Conservation (phyloP, 352 stramenopile genomes). For the Plasmopara muralis region DNA sequence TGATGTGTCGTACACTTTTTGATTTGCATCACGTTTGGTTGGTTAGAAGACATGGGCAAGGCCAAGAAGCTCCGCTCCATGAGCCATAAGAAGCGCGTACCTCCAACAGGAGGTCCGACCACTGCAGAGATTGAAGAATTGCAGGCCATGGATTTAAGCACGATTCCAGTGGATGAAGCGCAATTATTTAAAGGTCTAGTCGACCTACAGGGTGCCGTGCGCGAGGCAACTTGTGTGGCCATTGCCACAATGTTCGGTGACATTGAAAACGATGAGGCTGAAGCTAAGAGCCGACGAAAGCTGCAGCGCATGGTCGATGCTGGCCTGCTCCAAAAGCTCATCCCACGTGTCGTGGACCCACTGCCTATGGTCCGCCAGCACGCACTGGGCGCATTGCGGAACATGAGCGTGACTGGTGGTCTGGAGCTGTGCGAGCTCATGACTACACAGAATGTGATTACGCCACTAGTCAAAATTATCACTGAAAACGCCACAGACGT, state of each 20-base stretch:
- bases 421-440: conserved; percentile 79
- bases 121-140: conserved; percentile 56
- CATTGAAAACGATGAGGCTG: conserved; percentile 45
- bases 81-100: conserved; percentile 76
- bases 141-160: conserved; percentile 32
- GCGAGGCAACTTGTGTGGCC: conserved; percentile 79
- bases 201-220: conserved; percentile 71
- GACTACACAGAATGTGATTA: conserved; percentile 68
- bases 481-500: conserved; percentile 45
- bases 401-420: conserved; percentile 83
- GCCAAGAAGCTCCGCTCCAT: conserved; percentile 81
- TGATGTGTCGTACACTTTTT: too few species aligned
- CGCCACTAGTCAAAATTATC: conserved; percentile 70
- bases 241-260: conserved; percentile 81
- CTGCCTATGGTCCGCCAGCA: conserved; percentile 81
- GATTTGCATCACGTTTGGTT: too few species aligned
- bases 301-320: conserved; percentile 71
- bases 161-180: conserved; percentile 45
- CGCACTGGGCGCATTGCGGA: conserved; percentile 73
- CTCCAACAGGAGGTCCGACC: conserved; percentile 51
- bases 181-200: conserved; percentile 70
- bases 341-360: conserved; percentile 78
- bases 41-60: conserved; percentile 53
- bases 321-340: conserved; percentile 74
- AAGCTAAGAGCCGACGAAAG: conserved; percentile 49